A percentile compares a stretch with the other conserved stretches of the same genome.
phyloP scores from a whole-genome alignment of 2,329 filamentous ascomycete species.

The Tolypocladium cylindrosporum region DNA sequence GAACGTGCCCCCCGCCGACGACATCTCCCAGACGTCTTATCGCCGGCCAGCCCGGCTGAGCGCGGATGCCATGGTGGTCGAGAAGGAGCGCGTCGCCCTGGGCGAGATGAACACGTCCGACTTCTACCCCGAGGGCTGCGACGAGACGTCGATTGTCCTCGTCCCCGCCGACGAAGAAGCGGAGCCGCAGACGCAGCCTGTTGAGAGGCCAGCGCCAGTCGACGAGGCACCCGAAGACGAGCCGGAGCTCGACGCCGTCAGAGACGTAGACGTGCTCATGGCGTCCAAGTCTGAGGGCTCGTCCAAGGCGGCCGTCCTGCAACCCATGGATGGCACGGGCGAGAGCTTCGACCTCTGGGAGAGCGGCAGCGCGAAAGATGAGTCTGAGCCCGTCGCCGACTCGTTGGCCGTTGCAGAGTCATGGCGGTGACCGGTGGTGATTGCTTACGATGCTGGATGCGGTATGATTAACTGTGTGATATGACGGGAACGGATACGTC shows the following conservation, averaged over 20 bases:
- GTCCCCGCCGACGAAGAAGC: conserved; percentile 51
- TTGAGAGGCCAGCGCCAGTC: background rate
- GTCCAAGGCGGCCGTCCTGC: conserved; percentile 35
- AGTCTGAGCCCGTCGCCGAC: conserved; percentile 24
- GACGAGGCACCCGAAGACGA: conserved; percentile 6
- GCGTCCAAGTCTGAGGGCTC: conserved; percentile 23
- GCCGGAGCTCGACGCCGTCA: conserved; percentile 4
- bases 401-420: background rate
- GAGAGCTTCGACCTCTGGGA: conserved; percentile 62
- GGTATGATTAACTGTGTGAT: background rate
- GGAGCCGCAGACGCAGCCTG: conserved; percentile 13
- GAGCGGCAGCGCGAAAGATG: conserved; percentile 55
- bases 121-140: conserved; percentile 57
- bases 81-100: conserved; percentile 55
- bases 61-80: conserved; percentile 47
- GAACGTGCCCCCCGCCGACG: conserved; percentile 71
- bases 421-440: background rate
- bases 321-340: conserved; percentile 47
- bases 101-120: conserved; percentile 58
- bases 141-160: conserved; percentile 51
- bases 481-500: background rate
- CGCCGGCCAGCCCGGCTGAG: conserved; percentile 17
- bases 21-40: conserved; percentile 48
- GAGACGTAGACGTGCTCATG: conserved; percentile 26
- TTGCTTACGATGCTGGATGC: background rate